Evolutionary conservation across 495 filamentous ascomycete genomes (phyloP).

Genomic region (Amphirosellinia nigrospora): DNA sequence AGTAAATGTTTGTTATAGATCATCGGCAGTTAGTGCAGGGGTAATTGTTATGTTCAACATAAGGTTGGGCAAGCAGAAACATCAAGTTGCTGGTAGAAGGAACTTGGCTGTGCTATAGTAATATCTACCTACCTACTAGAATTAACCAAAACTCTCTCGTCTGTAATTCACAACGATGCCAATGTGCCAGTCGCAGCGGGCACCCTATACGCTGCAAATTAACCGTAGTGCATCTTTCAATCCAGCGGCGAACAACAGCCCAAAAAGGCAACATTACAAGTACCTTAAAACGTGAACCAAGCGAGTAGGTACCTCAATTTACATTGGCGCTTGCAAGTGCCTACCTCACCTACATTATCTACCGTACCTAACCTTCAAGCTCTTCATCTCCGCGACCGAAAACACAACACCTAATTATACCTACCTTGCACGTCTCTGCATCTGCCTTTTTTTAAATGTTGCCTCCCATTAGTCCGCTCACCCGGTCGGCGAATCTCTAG

Average conservation of each 20-base stretch:
- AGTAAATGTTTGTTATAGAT: neutral
- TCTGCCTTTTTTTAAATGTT: neutral
- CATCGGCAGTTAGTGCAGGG: constrained; percentile 4
- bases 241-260: neutral
- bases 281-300: neutral
- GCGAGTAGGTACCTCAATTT: constrained; percentile 2
- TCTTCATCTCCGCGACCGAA: neutral
- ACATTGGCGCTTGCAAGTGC: neutral
- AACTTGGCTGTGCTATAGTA: neutral
- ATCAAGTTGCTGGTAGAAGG: constrained; percentile 3
- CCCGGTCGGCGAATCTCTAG: constrained; percentile 7
- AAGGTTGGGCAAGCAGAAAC: neutral
- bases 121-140: neutral
- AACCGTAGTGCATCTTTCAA: neutral
- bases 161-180: neutral
- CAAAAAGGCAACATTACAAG: neutral
- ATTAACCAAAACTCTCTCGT: neutral
- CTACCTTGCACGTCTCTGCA: neutral
- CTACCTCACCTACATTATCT: no score
- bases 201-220: neutral
- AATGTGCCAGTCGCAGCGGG: neutral
- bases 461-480: constrained; percentile 7
- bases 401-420: neutral
- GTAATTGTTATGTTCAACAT: neutral
- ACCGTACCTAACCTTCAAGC: neutral